Evolutionary conservation across 305 asterid species (phyloP).

Genomic region (Rubia balearica): DNA sequence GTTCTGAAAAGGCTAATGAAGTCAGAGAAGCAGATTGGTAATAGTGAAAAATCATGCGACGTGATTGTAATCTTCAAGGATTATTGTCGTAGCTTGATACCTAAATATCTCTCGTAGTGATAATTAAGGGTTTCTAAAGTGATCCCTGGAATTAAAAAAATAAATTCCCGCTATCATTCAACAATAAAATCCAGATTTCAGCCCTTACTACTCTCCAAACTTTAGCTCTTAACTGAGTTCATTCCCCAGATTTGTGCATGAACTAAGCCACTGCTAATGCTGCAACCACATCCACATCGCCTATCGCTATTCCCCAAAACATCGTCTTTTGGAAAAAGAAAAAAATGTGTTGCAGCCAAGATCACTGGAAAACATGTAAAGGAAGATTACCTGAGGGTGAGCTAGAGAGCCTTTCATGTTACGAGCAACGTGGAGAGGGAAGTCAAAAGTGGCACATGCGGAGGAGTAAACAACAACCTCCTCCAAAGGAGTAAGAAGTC

Average conservation of each 20-base stretch:
- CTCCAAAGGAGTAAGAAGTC: conserved; percentile 53
- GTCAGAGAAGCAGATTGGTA: background rate
- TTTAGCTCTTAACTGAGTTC: background rate
- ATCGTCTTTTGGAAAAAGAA: background rate
- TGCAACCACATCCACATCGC: background rate
- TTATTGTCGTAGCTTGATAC: background rate
- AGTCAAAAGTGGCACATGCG: conserved; percentile 81
- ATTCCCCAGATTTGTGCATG: background rate
- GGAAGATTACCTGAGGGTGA: conserved; percentile 75
- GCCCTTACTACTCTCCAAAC: background rate
- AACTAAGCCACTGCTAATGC: background rate
- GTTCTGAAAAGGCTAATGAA: background rate
- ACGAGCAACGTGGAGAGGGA: conserved; percentile 53
- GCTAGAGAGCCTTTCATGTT: conserved; percentile 59
- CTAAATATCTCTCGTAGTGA: background rate
- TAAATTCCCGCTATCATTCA: background rate
- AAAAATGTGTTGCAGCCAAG: background rate
- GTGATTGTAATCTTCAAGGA: background rate
- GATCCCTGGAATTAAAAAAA: background rate
- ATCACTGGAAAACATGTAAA: background rate
- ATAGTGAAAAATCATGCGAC: background rate
- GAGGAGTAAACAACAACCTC: conserved; percentile 71
- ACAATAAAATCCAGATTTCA: background rate
- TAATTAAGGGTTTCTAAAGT: background rate
- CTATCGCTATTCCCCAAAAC: background rate